These are phyloP conservation scores for Phytophthora pisi DNA, from an alignment of 352 stramenopile species.

Conservation along the genomic window DNA sequence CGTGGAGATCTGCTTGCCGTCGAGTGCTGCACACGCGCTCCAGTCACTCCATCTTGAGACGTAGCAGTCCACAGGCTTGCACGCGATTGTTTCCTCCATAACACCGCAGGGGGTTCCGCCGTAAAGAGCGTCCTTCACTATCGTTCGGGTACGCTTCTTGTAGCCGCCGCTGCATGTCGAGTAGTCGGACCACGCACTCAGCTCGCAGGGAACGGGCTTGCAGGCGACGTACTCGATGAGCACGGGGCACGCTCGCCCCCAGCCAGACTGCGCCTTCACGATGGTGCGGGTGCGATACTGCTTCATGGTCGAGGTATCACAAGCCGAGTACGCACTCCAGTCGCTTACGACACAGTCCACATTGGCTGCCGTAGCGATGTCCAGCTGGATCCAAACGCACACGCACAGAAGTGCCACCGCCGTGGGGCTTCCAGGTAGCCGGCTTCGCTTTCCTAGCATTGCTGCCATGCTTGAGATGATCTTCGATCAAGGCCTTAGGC, in stretches of 20 bases:
- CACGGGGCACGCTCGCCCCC: slow-evolving; percentile 37
- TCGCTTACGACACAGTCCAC: slow-evolving; percentile 58
- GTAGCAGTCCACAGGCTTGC: slow-evolving; percentile 62
- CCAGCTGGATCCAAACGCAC: background rate
- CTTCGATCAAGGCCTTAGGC: slow-evolving; percentile 6
- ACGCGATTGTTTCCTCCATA: slow-evolving; percentile 49
- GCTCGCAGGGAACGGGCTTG: slow-evolving; percentile 46
- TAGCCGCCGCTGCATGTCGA: slow-evolving; percentile 31
- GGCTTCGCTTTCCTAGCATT: background rate
- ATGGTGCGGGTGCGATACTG: slow-evolving; percentile 40
- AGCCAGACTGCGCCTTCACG: slow-evolving; percentile 26
- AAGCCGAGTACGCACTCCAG: slow-evolving; percentile 46
- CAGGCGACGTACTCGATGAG: slow-evolving; percentile 49
- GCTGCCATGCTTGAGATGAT: background rate
- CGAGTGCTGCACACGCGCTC: slow-evolving; percentile 33
- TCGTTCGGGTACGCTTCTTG: slow-evolving; percentile 43
- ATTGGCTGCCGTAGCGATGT: slow-evolving; percentile 26
- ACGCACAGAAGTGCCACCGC: slow-evolving; percentile 5
- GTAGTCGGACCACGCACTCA: slow-evolving; percentile 48
- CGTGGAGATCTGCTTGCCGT: slow-evolving; percentile 46
- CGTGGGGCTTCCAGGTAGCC: background rate
- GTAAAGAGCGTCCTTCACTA: slow-evolving; percentile 30
- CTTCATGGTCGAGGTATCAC: slow-evolving; percentile 49
- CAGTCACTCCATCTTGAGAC: slow-evolving; percentile 52
- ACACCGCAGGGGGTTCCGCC: slow-evolving; percentile 40